Evolutionary conservation across 257 asterid species (phyloP), one percentile per base, ranked within the genome.

Genomic region (Rhazya stricta): DNA sequence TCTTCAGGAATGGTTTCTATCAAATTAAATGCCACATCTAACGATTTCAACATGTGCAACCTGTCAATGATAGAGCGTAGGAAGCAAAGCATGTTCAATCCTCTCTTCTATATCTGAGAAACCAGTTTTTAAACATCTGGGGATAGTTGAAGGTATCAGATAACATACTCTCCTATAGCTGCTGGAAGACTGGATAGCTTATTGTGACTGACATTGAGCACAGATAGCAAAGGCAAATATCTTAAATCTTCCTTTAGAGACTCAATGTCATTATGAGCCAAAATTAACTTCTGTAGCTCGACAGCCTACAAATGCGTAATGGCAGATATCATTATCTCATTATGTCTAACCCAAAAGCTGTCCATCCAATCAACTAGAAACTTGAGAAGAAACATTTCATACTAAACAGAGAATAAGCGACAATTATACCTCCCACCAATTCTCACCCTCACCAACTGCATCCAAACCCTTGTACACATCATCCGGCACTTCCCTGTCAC

Each of bases 401-500:
- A 65, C 48, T 36, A 75, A n/a, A 39, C 68, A 81, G 37, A 81
- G 37, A 60, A 75, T 56, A 46, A 57, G 21, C 13, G 56, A 56
- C 74, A 60, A 5, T 10, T 29, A 58, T 92, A 95, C 99, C 99
- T 95, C 99, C 99, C 99, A 95, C 99, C 99, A 95, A 77, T 95
- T 95, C 87, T 92, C 98, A 76, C 90, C 97, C 67, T 82, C 87
- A 54, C 92, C 86, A 76, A 89, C 81, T 68, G 98, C 90, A 76
- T 95, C 96, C 90, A 91, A 78, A 72, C 91, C 86, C 80, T 86
- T 89, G 87, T 92, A 92, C 9, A 92, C 94, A 81, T 91, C 97
- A 56, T 82, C 77, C 1, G 98, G 99, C 69, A 94, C 98, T 79
- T 91, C 96, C 60, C 99, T 94, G 93, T 41, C 36, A 67, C 67